Evolutionary conservation across 495 filamentous ascomycete genomes (phyloP).

Genomic region (Aspergillus panamensis): DNA sequence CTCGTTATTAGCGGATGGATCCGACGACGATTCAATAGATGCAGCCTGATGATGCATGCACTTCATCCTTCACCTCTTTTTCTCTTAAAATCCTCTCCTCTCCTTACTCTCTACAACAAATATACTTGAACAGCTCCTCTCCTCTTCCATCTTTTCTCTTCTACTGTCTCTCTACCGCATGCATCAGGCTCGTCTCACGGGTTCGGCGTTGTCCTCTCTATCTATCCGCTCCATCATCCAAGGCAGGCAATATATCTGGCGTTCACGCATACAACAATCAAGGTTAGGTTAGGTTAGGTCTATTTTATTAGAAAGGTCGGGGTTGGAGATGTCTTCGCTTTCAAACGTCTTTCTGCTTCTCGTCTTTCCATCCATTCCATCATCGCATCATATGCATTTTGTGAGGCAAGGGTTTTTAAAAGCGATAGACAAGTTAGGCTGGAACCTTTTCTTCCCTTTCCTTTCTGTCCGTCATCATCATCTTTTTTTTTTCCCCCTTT

Average conservation of each 20-base stretch:
- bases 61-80: background rate
- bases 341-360: background rate
- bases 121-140: background rate
- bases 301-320: too few relatives aligned
- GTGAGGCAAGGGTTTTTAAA: background rate
- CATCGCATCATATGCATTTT: background rate
- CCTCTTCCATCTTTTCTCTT: background rate
- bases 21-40: constrained; percentile 23
- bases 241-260: too few relatives aligned
- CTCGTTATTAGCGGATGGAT: constrained; percentile 27
- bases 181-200: too few relatives aligned
- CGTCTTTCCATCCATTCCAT: background rate
- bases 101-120: background rate
- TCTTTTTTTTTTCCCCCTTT: background rate
- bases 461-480: too few relatives aligned
- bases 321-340: too few relatives aligned
- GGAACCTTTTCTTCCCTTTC: background rate
- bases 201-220: too few relatives aligned
- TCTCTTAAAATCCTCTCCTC: background rate
- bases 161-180: background rate
- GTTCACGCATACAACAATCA: too few relatives aligned
- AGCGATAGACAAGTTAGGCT: constrained; percentile 5
- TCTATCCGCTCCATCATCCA: too few relatives aligned
- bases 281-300: too few relatives aligned
- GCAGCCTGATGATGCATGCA: constrained; percentile 2